phyloP scores from a whole-genome alignment of 2,329 filamentous ascomycete genomes.

The Diaporthe aspalathi region DNA sequence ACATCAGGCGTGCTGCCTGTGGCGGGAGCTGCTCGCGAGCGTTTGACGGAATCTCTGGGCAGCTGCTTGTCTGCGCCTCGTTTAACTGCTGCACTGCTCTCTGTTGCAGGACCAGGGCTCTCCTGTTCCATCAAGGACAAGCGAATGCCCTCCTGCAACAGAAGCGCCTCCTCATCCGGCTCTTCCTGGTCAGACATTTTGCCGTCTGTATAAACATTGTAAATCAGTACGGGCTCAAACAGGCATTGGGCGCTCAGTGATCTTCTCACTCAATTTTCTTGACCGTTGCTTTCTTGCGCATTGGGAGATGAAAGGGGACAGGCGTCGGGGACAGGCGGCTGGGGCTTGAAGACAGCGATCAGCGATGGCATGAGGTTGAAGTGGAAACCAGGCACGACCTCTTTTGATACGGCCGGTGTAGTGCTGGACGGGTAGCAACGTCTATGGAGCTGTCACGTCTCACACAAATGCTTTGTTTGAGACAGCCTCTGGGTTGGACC shows the following conservation, averaged over 20 bases:
- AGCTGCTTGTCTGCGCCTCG: constrained; percentile 2
- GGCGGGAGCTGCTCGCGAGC: neutral
- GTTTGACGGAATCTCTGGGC: neutral
- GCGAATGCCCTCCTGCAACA: constrained; percentile 29
- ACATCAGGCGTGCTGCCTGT: neutral
- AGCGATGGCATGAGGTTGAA: neutral
- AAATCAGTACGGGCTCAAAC: neutral
- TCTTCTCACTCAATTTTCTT: neutral
- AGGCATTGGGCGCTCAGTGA: neutral
- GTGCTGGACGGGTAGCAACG: neutral
- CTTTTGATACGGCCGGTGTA: neutral
- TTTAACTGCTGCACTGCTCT: neutral
- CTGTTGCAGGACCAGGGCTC: neutral
- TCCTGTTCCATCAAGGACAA: constrained; percentile 27
- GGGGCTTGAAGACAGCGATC: neutral
- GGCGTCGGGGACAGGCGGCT: neutral
- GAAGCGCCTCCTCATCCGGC: constrained; percentile 7
- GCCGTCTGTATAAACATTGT: neutral
- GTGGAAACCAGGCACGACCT: neutral
- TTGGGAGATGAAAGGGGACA: too few relatives aligned
- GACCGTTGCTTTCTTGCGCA: neutral
- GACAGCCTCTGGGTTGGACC: neutral
- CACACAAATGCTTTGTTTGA: constrained; percentile 18
- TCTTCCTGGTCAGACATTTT: constrained; percentile 1
- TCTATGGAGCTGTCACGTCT: neutral